Conservation (phyloP, 257 asterid species). For the Avicennia marina region DNA sequence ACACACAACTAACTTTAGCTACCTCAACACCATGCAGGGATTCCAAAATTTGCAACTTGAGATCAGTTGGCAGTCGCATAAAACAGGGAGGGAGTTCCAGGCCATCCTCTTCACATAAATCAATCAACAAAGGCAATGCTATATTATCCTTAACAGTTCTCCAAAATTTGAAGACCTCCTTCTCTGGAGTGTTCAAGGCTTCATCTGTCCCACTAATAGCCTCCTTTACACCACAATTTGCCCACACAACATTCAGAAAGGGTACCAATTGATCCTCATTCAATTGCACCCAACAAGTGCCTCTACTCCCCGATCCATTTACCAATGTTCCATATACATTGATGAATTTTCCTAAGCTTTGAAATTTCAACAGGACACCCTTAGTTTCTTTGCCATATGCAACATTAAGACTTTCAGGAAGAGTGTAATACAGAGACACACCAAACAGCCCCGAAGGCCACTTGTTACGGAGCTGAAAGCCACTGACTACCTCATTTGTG, state of each 20-base stretch:
- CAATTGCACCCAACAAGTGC: conserved; percentile 31
- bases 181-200: conserved; percentile 38
- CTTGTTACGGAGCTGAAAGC: conserved; percentile 28
- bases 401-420: conserved; percentile 34
- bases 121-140: conserved; percentile 81
- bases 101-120: conserved; percentile 61
- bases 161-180: conserved; percentile 74
- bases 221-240: conserved; percentile 57
- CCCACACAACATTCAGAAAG: conserved; percentile 76
- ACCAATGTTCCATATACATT: conserved; percentile 56
- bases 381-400: conserved; percentile 6
- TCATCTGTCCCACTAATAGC: conserved; percentile 22
- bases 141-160: conserved; percentile 65
- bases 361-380: conserved; percentile 49
- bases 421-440: conserved; percentile 54
- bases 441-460: conserved; percentile 39
- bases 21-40: conserved; percentile 58
- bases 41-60: conserved; percentile 68
- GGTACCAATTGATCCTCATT: conserved; percentile 59
- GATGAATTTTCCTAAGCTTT: conserved; percentile 52
- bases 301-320: conserved; percentile 23
- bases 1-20: conserved; percentile 54
- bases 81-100: conserved; percentile 82
- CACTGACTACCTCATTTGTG: conserved; percentile 22
- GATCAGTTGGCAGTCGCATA: conserved; percentile 65